phyloP scores from a whole-genome alignment of 2,329 filamentous ascomycete species.

The Xylariaceae sp. region DNA sequence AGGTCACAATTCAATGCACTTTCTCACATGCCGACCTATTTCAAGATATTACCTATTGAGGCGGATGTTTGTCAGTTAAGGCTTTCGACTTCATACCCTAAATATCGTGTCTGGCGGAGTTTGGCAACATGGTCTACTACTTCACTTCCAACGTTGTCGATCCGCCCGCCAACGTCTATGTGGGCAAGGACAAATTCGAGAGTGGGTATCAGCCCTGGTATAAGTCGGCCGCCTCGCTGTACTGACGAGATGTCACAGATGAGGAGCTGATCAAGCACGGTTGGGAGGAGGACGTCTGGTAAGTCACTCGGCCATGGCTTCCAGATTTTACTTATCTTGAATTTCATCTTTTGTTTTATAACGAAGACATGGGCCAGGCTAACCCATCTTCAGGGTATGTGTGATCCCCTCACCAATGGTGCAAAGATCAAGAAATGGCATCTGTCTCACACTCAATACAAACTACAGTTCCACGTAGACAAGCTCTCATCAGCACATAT shows the following conservation, averaged over 20 bases:
- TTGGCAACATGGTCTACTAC: constrained; percentile 78
- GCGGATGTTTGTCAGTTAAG: too few species aligned
- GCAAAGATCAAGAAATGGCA: neutral
- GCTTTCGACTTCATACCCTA: too few species aligned
- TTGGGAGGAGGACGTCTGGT: constrained; percentile 96
- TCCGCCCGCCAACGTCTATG: constrained; percentile 84
- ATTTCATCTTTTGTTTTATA: neutral
- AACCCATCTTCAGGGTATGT: constrained; percentile 26
- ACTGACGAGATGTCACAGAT: constrained; percentile 52
- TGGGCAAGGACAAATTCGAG: constrained; percentile 98
- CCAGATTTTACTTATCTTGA: neutral
- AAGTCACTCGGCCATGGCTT: constrained; percentile 24
- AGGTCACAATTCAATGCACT: too few species aligned
- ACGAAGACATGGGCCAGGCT: neutral
- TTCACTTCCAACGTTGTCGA: constrained; percentile 82
- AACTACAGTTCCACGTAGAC: constrained; percentile 82
- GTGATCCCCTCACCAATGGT: constrained; percentile 1
- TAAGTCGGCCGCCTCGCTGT: constrained; percentile 10
- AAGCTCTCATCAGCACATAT: constrained; percentile 96
- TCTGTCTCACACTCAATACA: neutral
- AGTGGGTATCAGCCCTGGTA: constrained; percentile 56
- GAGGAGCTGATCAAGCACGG: constrained; percentile 94
- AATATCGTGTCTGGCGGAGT: too few species aligned
- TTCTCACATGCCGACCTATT: too few species aligned
- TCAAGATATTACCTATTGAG: too few species aligned